Evolutionary conservation across 23 red algal species (phyloP).

Genomic region (Pyropia haitanensis): DNA sequence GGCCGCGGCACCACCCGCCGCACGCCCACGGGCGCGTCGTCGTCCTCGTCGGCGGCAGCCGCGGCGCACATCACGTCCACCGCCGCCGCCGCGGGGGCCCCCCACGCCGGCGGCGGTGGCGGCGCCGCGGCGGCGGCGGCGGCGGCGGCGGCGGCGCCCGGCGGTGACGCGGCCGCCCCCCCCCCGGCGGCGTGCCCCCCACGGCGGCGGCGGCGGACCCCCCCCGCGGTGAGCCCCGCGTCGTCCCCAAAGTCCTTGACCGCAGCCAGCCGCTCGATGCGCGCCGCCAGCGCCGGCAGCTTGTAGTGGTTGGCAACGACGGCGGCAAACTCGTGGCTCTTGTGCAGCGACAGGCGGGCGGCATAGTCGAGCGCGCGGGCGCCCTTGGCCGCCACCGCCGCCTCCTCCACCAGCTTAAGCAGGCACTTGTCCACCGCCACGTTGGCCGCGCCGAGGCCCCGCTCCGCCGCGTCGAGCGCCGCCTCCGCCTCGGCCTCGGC

Average conservation of each 20-base stretch:
- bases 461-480: conserved; percentile 21
- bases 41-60: no score
- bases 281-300: conserved; percentile 18
- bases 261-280: conserved; percentile 43
- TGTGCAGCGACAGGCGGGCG: conserved; percentile 33
- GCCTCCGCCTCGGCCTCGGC: conserved; percentile 20
- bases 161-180: no score
- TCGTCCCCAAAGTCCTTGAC: conserved; percentile 6
- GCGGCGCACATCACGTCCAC: no score
- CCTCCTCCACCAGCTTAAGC: conserved; percentile 69
- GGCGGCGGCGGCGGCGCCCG: no score
- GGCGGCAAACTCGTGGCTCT: conserved; percentile 45
- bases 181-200: no score
- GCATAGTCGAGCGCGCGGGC: conserved; percentile 67
- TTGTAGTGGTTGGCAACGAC: conserved; percentile 66
- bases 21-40: no score
- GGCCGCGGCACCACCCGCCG: no score
- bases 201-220: no score
- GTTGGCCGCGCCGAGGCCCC: conserved; percentile 8
- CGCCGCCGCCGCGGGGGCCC: no score
- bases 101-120: no score
- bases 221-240: no score
- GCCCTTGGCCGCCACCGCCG: conserved; percentile 43
- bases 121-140: no score
- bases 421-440: conserved; percentile 64